Evolutionary conservation across 2,329 filamentous ascomycete species (phyloP), one percentile per base, ranked within the genome.

Genomic region (Dendryphion nanum): DNA sequence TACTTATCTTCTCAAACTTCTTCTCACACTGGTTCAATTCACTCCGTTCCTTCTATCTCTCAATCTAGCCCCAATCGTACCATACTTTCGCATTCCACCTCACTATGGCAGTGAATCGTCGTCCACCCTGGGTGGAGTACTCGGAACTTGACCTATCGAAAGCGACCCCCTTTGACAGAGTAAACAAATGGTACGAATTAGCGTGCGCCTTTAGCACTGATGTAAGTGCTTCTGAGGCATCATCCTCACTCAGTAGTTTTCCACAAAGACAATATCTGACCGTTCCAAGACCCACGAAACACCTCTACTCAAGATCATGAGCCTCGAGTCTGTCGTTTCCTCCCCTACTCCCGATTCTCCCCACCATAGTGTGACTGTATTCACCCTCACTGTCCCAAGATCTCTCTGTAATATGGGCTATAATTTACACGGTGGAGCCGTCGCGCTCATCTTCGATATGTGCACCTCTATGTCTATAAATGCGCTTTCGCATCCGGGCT

Each of bases 371-470:
- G 64, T 61, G 1, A 63, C 61, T 2, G 64, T 67, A 4, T 76
- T 71, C 50, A 65, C 63, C 16, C 65, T 78, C 42, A 59, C 50
- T 3, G 70, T 77, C 13, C 64, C 69, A 7, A 50, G 53, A 8
- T 54, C 59, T 32, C 70, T 77, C 36, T 67, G 69, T 43, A 79
- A 78, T 53, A 51, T 66, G 30, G 63, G 66, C 20, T 67, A 67
- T 2, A 73, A 71, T 20, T 65, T 79, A 45, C 76, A 79, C 50
- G 76, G 76, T 15, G 76, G 75, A 5, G 75, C 74, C 2, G 74
- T 74, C 2, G 71, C 73, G 0, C 60, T 76, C 4, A 73, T 79
- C 30, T 77, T 77, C 42, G 78, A 82, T 50, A 74, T 79, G 59
- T 68, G 70, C 38, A 75, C 72, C 1, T 69, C 64, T 5, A 54